Evolutionary conservation across 306 rosid genomes (phyloP).

Genomic region (Acacia melanoxylon): DNA sequence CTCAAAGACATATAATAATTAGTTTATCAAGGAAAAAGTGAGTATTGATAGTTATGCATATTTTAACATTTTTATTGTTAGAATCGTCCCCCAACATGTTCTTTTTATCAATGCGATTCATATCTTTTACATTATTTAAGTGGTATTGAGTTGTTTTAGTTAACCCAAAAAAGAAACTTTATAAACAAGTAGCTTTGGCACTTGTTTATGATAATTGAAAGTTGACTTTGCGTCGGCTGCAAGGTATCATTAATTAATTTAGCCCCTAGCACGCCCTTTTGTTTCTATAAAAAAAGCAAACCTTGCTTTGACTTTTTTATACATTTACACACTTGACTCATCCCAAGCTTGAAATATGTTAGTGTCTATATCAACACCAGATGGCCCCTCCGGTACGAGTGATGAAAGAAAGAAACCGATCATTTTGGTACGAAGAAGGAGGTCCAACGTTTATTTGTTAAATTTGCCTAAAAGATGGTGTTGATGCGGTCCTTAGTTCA

Average conservation of each 20-base stretch:
- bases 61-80: too few relatives aligned
- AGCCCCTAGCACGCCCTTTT: not conserved
- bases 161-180: not conserved
- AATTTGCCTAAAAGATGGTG: not conserved
- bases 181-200: not conserved
- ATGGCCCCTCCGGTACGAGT: not conserved
- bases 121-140: not conserved
- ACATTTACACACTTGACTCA: not conserved
- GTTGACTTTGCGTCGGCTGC: not conserved
- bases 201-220: not conserved
- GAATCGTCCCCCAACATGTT: too few relatives aligned
- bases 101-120: not conserved
- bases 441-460: conserved; percentile 6
- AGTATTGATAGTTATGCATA: not conserved
- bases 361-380: not conserved
- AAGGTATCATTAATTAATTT: not conserved
- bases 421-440: too few relatives aligned
- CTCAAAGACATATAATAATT: too few relatives aligned
- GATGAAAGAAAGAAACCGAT: not conserved
- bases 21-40: not conserved
- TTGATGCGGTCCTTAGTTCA: not conserved
- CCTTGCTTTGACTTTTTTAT: not conserved
- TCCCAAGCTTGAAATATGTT: not conserved
- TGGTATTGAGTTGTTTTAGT: not conserved
- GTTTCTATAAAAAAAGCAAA: not conserved